phyloP scores from a whole-genome alignment of 1,284 basidiomycete species.

The Pyrrhoderma noxium region DNA sequence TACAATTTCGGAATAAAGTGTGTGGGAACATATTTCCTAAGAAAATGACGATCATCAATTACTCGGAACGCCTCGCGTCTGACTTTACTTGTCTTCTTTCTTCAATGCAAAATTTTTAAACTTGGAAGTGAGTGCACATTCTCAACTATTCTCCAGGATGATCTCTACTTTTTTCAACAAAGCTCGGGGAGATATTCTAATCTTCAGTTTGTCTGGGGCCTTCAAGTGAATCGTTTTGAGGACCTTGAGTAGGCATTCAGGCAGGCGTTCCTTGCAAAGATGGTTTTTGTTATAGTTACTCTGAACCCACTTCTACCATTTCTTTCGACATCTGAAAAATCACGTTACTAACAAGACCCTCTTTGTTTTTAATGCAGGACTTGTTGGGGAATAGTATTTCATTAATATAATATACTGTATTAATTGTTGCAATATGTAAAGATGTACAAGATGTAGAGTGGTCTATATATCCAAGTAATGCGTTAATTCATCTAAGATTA shows the following conservation, averaged over 20 bases:
- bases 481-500: constrained; percentile 1
- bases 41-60: no score
- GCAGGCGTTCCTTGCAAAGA: constrained; percentile 26
- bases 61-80: no score
- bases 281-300: constrained; percentile 31
- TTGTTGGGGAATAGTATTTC: no score
- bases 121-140: no score
- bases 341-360: background rate
- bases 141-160: constrained; percentile 4
- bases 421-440: background rate
- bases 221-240: constrained; percentile 29
- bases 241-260: constrained; percentile 22
- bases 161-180: constrained; percentile 9
- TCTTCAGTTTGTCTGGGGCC: constrained; percentile 27
- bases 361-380: no score
- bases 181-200: constrained; percentile 24
- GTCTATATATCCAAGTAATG: background rate
- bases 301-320: constrained; percentile 22
- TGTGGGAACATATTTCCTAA: no score
- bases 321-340: background rate
- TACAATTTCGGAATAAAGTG: background rate
- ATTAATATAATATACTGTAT: no score
- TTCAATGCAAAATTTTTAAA: no score
- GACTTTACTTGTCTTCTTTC: no score
- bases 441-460: constrained; percentile 1